phyloP scores from a whole-genome alignment of 1,284 basidiomycete genomes.

The Cutaneotrichosporon spelunceum region DNA sequence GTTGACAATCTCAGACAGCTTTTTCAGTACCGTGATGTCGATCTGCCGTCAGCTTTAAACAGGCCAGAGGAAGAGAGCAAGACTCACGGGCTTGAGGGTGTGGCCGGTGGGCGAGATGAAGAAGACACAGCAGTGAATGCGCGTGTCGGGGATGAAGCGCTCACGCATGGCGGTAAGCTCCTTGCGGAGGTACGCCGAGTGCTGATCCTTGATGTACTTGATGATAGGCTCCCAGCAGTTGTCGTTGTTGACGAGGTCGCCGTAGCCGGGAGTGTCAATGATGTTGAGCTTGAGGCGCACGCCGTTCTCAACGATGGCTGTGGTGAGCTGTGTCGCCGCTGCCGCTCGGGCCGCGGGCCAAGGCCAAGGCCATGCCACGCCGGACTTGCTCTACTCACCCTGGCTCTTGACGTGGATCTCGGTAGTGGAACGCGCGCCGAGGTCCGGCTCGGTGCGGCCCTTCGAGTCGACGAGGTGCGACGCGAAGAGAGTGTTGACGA shows the following conservation, averaged over 20 bases:
- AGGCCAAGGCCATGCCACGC: neutral
- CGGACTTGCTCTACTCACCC: slow-evolving; percentile 58
- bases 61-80: neutral
- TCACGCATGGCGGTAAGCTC: slow-evolving; percentile 98
- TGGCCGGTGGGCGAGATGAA: slow-evolving; percentile 98
- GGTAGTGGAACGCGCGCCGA: slow-evolving; percentile 87
- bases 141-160: slow-evolving; percentile 95
- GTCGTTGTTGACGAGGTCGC: slow-evolving; percentile 98
- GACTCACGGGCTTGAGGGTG: slow-evolving; percentile 65
- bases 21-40: slow-evolving; percentile 98
- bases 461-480: slow-evolving; percentile 97
- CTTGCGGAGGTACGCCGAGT: slow-evolving; percentile 97
- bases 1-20: slow-evolving; percentile 96
- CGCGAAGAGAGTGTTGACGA: slow-evolving; percentile 98
- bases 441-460: slow-evolving; percentile 82
- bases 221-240: slow-evolving; percentile 99
- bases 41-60: slow-evolving; percentile 54
- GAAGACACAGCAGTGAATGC: slow-evolving; percentile 97
- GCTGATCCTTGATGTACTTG: slow-evolving; percentile 90
- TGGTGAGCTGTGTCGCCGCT: neutral
- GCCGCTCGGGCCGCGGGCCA: neutral
- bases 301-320: slow-evolving; percentile 94
- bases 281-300: slow-evolving; percentile 95
- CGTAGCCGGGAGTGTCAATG: slow-evolving; percentile 97
- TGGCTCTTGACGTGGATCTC: slow-evolving; percentile 96